Evolutionary conservation across 148 eudicot genomes (phyloP), one percentile per base, ranked within the genome.

Genomic region (Cornus florida): DNA sequence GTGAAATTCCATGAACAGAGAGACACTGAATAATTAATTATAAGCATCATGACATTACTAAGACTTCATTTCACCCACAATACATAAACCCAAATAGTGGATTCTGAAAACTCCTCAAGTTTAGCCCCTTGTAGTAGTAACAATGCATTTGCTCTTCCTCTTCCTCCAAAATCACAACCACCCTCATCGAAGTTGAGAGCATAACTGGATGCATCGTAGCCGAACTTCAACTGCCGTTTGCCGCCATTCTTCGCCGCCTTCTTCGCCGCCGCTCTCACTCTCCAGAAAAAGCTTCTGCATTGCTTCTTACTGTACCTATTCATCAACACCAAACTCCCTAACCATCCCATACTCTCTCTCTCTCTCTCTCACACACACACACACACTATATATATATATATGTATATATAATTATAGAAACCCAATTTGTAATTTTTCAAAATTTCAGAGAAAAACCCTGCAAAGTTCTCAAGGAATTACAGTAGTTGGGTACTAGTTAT

Each of bases 151-250:
- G 13, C 70, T 68, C 16, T 6, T 43, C 56, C 68, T 76, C 69
- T 62, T 7, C 70, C 7, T 43, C 72, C 79, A 66, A 64, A 28
- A 16, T 50, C 22, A 66, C 66, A 57, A 67, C 69, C 33, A 39
- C 86, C 90, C 70, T 90, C 90, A 60, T 91, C 97, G 78, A 93
- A 93, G 72, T 93, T 93, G 71, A 93, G 90, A 48, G 97, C 95
- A 87, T 93, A 93, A 67, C 95, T 93, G 69, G 85, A 86, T 73
- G 93, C 92, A 90, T 93, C 97, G 86, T 93, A 93, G 48, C 87
- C 90, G 81, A 91, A 93, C 43, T 70, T 86, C 20, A 82, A 67
- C 6, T 86, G 83, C 69, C 80, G 79, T 17, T 68, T 79, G 10
- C 81, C 74, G 64, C 80, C 78, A 31, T 65, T 89, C 56, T 72